A percentile compares a stretch with the other conserved stretches of the same genome.
Conservation (phyloP, 768 basidiomycete species). For the Xerocomellus dryophilus region DNA sequence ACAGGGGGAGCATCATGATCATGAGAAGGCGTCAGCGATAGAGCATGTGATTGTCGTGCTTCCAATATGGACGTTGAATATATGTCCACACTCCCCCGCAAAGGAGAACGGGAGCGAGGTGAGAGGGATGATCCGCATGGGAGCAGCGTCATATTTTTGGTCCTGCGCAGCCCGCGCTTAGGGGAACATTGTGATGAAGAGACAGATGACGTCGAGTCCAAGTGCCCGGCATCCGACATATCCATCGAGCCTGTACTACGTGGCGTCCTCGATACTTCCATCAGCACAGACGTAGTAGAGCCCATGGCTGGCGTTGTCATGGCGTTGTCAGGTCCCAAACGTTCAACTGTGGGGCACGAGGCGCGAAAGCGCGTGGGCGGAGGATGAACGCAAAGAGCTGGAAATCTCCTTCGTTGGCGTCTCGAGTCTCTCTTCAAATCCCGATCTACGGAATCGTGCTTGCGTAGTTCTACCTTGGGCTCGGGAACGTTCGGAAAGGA, state of each 20-base stretch:
- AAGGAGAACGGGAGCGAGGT: constrained; percentile 20
- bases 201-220: constrained; percentile 21
- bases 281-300: constrained; percentile 23
- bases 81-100: constrained; percentile 22
- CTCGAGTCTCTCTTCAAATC: constrained; percentile 12
- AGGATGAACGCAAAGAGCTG: constrained; percentile 22
- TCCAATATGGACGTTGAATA: constrained; percentile 17
- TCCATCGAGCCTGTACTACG: constrained; percentile 21
- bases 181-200: constrained; percentile 29
- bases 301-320: constrained; percentile 12
- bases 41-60: constrained; percentile 16
- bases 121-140: constrained; percentile 28
- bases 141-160: constrained; percentile 35
- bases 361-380: constrained; percentile 9
- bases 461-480: constrained; percentile 3
- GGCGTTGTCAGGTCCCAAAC: not conserved
- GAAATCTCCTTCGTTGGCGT: constrained; percentile 18
- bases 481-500: constrained; percentile 16
- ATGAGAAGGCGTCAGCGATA: constrained; percentile 21
- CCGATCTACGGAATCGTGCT: constrained; percentile 13
- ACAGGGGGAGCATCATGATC: constrained; percentile 25
- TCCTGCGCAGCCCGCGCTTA: constrained; percentile 39
- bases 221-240: constrained; percentile 11
- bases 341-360: constrained; percentile 13
- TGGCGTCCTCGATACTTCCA: constrained; percentile 19